Base-by-base conservation (phyloP, 495 filamentous ascomycete species). In the Penicillium ochrochloron region DNA sequence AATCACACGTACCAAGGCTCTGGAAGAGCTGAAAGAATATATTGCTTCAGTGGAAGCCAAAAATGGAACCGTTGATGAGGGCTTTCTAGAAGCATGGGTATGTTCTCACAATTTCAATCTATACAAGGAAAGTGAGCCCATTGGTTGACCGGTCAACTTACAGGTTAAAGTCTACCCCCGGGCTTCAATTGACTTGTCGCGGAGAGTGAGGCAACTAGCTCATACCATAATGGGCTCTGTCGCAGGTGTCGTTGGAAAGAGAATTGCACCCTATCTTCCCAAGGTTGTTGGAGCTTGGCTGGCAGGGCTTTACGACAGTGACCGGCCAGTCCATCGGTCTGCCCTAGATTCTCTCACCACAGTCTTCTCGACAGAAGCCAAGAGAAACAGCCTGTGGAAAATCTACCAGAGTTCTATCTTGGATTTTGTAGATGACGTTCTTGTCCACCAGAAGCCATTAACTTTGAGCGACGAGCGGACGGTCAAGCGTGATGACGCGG, bases 391-490 rank as follows among this genome's bases (percentile, higher is more conserved):
- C 46, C 85, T 98, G 42, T 93, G 92, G 87, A 91, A 83, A 71
- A 82, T 88, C 39, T 97, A 90, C 67, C 89, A 94, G 66, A 72
- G 74, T 14, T 82, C 87, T 11, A 92, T 96, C 42, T 76, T 97
- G 53, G 87, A 93, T 23, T 97, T 91, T 75, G 91, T 92, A 46
- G 85, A 83, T 42, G 86, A 91, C 76, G 91, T 92, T 19, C 82
- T 94, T 35, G 71, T 85, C 57, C 85, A 89, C 52, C 94, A 99
- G 75, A 92, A 89, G 3, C 75, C 87, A 3, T 80, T 87, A 29
- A 95, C 92, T 0, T 79, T 99, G 52, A 97, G 93, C 71, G 96
- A 98, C 73, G 89, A 94, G 74, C 85, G 93, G 57, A 91, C 87
- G 7, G 88, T 90, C 31, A 94, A 88, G 62, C 80, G 89, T 12